Base-by-base conservation (phyloP, 179 eudicot species). In the Heliamphora ciliata region DNA sequence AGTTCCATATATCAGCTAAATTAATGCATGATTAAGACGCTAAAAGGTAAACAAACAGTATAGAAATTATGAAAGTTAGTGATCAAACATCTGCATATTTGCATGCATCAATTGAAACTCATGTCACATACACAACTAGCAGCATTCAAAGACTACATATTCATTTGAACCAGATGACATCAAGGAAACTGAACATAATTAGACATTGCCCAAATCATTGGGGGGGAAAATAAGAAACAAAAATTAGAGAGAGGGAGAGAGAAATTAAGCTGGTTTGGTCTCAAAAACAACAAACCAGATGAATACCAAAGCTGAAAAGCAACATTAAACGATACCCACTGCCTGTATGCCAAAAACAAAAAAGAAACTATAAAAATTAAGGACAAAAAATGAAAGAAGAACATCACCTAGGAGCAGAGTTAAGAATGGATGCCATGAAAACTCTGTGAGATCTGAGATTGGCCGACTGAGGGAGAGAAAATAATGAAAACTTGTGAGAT, bases 391-490 rank as follows among this genome's bases (percentile, higher is more conserved):
- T 17, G 50, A 50, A 18, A 11, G 72, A 58, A 56, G 77, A 10
- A 46, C 81, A 91, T 84, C 54, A 92, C 94, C 78, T 77, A 40
- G 93, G 79, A 46, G 94, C 83, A 75, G 80, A 31, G 88, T 85
- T 79, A 47, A 80, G 1, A 55, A 89, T 82, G 0, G 93, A 91
- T 80, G 93, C 92, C 96, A 91, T 92, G 86, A 66, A 82, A 85
- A 90, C 87, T 14, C 86, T 78, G 72, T 63, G 88, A 87, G 93
- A 92, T 89, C 93, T 87, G 89, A 79, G 80, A 9, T 51, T 82
- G 74, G 18, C 80, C 47, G 89, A 80, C 77, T 86, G 89, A 82
- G 84, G 83, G 0, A 66, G 79, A 1, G 74, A 64, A 58, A 86
- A 77, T 0, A 87, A 78, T n/a, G 84, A n/a, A 17, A 86, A 54